Conservation (phyloP, 768 basidiomycete genomes). For the Lanmaoa pseudosensibilis region DNA sequence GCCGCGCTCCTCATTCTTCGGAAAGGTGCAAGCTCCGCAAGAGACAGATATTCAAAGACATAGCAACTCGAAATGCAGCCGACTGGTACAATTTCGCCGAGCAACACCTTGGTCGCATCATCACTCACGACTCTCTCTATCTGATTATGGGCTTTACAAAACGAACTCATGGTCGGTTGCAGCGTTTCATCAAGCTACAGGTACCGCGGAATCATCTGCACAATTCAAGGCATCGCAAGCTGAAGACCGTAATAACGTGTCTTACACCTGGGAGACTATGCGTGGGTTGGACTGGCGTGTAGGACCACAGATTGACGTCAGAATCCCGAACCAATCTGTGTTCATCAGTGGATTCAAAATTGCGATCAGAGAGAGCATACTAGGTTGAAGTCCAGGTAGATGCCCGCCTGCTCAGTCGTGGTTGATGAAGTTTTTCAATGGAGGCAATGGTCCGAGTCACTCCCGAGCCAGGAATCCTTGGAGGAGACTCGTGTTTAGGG, state of each 20-base stretch:
- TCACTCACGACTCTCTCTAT: conserved; percentile 27
- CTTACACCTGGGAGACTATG: conserved; percentile 16
- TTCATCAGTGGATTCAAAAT: conserved; percentile 27
- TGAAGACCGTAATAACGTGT: conserved; percentile 2
- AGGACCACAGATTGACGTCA: not conserved
- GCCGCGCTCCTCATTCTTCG: conserved; percentile 35
- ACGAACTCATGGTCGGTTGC: conserved; percentile 31
- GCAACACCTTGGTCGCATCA: conserved; percentile 14
- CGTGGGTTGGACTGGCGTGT: conserved; percentile 11
- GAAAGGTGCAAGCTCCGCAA: conserved; percentile 29
- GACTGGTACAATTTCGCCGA: conserved; percentile 30
- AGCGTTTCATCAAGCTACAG: conserved; percentile 1
- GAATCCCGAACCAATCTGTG: conserved; percentile 19
- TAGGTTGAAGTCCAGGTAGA: conserved; percentile 5
- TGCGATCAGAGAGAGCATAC: not conserved
- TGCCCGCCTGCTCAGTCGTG: not conserved
- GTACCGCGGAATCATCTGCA: not conserved
- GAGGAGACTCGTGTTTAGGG: not conserved
- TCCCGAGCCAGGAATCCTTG: not conserved
- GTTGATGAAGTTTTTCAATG: not conserved
- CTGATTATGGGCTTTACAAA: conserved; percentile 21
- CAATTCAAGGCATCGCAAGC: conserved; percentile 18
- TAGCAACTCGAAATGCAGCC: conserved; percentile 21
- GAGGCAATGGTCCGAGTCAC: not conserved
- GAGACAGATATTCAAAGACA: conserved; percentile 16